phyloP scores from a whole-genome alignment of 169 alveolate genomes.

The Neospora caninum region DNA sequence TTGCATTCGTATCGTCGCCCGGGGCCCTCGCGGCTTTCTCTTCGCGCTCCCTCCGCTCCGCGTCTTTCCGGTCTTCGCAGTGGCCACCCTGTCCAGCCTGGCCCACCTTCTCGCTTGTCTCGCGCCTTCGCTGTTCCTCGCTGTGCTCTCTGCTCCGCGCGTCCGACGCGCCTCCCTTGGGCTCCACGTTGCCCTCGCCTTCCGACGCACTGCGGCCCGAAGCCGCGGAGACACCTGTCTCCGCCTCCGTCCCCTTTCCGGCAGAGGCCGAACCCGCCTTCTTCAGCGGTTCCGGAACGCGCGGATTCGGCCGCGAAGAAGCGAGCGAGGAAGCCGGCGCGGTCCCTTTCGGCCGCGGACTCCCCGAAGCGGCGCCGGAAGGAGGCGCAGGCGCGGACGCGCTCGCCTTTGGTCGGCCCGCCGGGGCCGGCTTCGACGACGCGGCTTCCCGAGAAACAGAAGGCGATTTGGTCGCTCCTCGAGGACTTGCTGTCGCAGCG shows the following conservation, averaged over 20 bases:
- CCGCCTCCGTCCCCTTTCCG: not conserved
- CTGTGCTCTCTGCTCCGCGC: not conserved
- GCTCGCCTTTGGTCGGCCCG: not conserved
- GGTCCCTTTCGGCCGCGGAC: not conserved
- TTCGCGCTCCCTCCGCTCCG: not conserved
- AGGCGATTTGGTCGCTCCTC: not conserved
- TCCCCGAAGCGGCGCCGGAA: not conserved
- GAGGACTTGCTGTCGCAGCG: not conserved
- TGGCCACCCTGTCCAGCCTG: too few species aligned
- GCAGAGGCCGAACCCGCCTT: not conserved
- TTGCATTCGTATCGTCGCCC: not conserved
- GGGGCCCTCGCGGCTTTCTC: not conserved
- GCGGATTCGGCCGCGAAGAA: not conserved
- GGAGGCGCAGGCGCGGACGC: not conserved
- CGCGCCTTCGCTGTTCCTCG: not conserved
- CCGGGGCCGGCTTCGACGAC: not conserved
- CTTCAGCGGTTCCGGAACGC: constrained; percentile 7
- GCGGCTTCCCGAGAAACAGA: not conserved
- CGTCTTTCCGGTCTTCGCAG: not conserved
- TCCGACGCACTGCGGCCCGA: not conserved
- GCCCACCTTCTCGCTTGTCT: not conserved
- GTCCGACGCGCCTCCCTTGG: not conserved
- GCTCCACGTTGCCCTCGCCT: not conserved
- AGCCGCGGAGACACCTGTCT: not conserved
- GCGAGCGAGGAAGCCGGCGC: not conserved